Evolutionary conservation across 768 basidiomycete species (phyloP), one percentile per base, ranked within the genome.

Genomic region (Mycena rosella): DNA sequence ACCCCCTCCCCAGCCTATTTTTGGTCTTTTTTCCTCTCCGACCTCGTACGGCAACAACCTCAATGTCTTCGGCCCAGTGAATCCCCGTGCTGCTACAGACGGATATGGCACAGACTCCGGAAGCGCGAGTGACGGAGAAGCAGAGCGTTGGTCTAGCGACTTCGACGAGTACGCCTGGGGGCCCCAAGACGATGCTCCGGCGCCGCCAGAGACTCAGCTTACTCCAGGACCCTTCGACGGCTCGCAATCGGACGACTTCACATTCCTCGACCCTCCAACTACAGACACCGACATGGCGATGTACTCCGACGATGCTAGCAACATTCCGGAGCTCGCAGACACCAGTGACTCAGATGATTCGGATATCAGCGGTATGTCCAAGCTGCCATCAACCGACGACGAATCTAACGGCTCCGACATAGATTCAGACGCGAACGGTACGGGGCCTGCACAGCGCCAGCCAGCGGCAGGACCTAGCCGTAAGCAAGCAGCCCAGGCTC

Each of bases 141-240:
- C 9, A 3, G 9, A 14, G 38, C 9, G 38, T 14, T 3, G 38
- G 38, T 3, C 38, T 9, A 15, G 3, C 9, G 24, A 24, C 0
- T 24, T n/a, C 32, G 59, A n/a, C 5, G 47, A 49, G 22, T 26
- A 18, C 10, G 15, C 15, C 9, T 59, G 58, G 58, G 47, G 47
- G 5, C 30, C 47, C 29, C 18, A 29, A 22, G 56, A 58, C 56
- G 44, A 58, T 45, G 42, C 27, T 15, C 42, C 56, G 26, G 1
- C 22, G 5, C 58, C 58, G 9, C 58, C 58, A 1, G 45, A 59
- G 9, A 24, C 58, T 14, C 58, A 59, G 36, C 9, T 59, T 17
- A 34, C n/a, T n/a, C n/a, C n/a, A n/a, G n/a, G n/a, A n/a, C 7
- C 2, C 5, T 14, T 49, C 22, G 47, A 6, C 4, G 26, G 11